A percentile compares a stretch with the other conserved stretches of the same genome.
phyloP scores from a whole-genome alignment of 257 asterid genomes.

The Solanum ahanhuiri region DNA sequence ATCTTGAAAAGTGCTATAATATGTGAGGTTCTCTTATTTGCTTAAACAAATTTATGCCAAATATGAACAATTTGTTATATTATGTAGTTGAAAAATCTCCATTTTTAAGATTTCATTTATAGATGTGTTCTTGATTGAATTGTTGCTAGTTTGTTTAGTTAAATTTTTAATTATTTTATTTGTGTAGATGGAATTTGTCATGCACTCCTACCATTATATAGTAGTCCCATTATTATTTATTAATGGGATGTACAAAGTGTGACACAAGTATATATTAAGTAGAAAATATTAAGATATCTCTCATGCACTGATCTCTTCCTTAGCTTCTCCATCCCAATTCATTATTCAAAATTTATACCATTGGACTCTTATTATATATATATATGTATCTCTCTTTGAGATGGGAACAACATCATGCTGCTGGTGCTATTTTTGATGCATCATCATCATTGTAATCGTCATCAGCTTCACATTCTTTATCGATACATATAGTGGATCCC shows the following conservation, averaged over 20 bases:
- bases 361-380: neutral
- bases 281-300: neutral
- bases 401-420: neutral
- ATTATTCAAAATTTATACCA: neutral
- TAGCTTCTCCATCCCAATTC: neutral
- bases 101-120: no score
- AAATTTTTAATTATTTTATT: no score
- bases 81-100: no score
- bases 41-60: no score
- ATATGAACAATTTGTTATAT: no score
- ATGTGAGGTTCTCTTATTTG: no score
- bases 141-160: no score
- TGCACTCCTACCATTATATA: neutral
- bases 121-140: no score
- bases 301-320: neutral
- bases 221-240: neutral
- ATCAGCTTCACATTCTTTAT: neutral
- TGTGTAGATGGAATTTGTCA: no score
- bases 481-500: neutral
- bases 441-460: neutral
- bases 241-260: neutral
- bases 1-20: no score
- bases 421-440: neutral
- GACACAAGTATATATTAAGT: neutral
- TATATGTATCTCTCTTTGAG: neutral